These are phyloP conservation scores for Lepiota venenata DNA, from an alignment of 768 basidiomycete genomes.

Conservation along the genomic window DNA sequence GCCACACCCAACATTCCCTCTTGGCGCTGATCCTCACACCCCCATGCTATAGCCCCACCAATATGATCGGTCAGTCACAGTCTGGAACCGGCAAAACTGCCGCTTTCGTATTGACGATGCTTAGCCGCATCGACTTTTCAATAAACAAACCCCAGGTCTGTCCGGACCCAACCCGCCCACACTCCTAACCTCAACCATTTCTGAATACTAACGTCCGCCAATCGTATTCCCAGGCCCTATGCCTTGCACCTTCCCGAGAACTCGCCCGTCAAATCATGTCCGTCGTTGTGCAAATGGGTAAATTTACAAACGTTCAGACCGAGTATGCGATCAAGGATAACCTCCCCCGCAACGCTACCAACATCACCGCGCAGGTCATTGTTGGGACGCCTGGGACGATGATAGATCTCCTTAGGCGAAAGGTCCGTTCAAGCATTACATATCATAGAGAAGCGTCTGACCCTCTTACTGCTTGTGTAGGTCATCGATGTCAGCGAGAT, in stretches of 20 bases:
- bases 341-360: conserved; percentile 59
- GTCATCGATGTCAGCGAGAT: conserved; percentile 77
- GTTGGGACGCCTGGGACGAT: conserved; percentile 97
- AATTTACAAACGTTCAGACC: conserved; percentile 90
- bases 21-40: no score
- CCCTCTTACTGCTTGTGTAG: conserved; percentile 16
- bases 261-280: conserved; percentile 97
- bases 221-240: conserved; percentile 64
- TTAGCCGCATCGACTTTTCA: conserved; percentile 86
- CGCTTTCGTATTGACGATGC: conserved; percentile 96
- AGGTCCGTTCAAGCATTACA: conserved; percentile 24
- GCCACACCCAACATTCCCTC: background rate
- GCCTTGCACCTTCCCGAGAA: conserved; percentile 97
- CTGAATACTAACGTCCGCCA: background rate
- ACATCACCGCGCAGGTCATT: conserved; percentile 83
- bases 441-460: background rate
- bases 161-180: background rate
- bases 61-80: conserved; percentile 99
- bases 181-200: background rate
- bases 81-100: conserved; percentile 99
- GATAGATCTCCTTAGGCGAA: conserved; percentile 77
- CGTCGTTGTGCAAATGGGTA: conserved; percentile 91
- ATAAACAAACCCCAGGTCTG: conserved; percentile 79
- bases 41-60: conserved; percentile 68
- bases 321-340: conserved; percentile 95